Evolutionary conservation across 2,329 filamentous ascomycete genomes (phyloP), one percentile per base, ranked within the genome.

Genomic region (Pseudogymnoascus sp.): DNA sequence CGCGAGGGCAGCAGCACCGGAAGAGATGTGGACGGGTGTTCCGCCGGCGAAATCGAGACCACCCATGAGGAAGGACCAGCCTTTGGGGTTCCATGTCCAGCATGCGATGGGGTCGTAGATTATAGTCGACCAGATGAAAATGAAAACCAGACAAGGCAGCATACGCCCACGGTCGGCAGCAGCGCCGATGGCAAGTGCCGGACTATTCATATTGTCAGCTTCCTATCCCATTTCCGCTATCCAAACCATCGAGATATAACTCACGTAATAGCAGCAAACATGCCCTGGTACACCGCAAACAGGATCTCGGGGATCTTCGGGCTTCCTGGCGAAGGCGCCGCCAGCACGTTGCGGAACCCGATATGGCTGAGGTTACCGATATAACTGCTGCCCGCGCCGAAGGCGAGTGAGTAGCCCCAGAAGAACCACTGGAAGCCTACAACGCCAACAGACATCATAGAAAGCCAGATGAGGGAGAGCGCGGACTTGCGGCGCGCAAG

Each of bases 41-140:
- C 66, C 66, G 24, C 68, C 68, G 24, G 68, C 68, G 41, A 70
- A 70, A 46, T 70, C 68, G n/a, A 69, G 61, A 12, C 64, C 66
- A 7, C 68, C 68, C 62, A 67, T 63, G 46, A 67, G 65, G 62
- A 64, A 67, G 16, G 64, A 86, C 92, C 92, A 96, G 22, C 92
- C 92, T 33, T 79, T 79, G 0, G 89, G 76, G 74, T 96, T 96
- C 92, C 92, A 96, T 7, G 90, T 96, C 92, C 92, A 96, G 82
- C 91, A 96, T 53, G 92, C 92, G 72, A 96, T 92, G 1, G 91
- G 89, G 70, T 96, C 91, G 76, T 96, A 96, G 73, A 96, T 89
- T 64, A 96, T 73, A 4, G 92, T 96, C 1, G 89, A 83, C 92
- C 92, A 96, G 74, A 96, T 79, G 72, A 96, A 93, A 88, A 96